Evolutionary conservation across 202 grass and related monocot genomes (phyloP), one percentile per base, ranked within the genome.

Genomic region (Setaria viridis): DNA sequence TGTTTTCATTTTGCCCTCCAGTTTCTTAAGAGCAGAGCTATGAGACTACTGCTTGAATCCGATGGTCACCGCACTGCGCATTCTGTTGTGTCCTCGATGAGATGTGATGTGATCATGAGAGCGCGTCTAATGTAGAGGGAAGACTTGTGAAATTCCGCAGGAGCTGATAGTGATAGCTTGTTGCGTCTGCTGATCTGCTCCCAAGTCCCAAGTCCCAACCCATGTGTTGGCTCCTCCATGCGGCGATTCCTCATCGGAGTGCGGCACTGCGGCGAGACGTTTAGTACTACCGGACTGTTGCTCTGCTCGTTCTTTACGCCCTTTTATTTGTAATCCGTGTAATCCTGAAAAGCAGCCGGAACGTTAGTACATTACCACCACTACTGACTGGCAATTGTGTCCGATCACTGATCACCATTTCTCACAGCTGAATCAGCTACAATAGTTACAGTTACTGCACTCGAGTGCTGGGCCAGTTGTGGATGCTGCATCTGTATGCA

Each of bases 181-280:
- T 9, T 59, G 50, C 62, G 11, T 32, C 60, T 17, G 32, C 57
- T 25, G 25, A 25, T 25, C 0, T 25, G 25, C 39, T 62, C 17
- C n/a, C 30, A 19, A 4, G 30, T 48, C 46, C 46, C 43, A 46
- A 46, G 43, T 49, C 3, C 47, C 21, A 20, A 5, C 47, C 55
- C 10, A 57, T 33, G 35, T 82, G 68, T 72, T 69, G 25, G 54
- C 72, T 21, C 49, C 64, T 57, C 29, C 72, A 16, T 84, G 33
- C 43, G 56, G 77, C 35, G 57, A 19, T 85, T 42, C 79, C 67
- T 71, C 82, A 77, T 89, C 63, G 82, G 71, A 85, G 67, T 83
- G 79, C 88, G 79, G 67, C 25, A 25, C 25, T 21, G 85, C 56
- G 67, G 67, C 57, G 80, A 48, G 39, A 41, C 39, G 39, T 41